These are phyloP conservation scores for Saccharum officinarum DNA, from an alignment of 176 grass and related monocot genomes.

Conservation along the genomic window DNA sequence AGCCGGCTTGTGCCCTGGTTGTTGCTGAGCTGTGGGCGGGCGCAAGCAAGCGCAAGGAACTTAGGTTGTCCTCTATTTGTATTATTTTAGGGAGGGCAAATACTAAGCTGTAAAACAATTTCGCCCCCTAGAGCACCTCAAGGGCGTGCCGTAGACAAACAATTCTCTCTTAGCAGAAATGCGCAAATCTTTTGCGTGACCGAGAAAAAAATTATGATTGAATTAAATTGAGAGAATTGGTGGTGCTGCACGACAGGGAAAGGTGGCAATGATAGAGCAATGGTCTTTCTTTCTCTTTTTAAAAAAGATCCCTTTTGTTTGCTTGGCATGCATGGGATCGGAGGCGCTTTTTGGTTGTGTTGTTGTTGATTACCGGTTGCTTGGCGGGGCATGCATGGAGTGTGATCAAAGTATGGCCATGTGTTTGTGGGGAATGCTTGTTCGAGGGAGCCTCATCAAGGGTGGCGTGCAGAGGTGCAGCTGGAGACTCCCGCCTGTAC, in stretches of 20 bases:
- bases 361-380: slow-evolving; percentile 31
- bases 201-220: not conserved
- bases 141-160: too few species aligned
- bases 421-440: not conserved
- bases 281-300: not conserved
- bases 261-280: slow-evolving; percentile 24
- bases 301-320: not conserved
- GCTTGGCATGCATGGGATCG: not conserved
- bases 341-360: not conserved
- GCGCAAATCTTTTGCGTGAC: too few species aligned
- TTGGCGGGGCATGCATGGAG: not conserved
- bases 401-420: slow-evolving; percentile 22
- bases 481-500: too few species aligned
- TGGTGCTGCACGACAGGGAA: not conserved
- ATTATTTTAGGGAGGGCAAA: too few species aligned
- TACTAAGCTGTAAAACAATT: too few species aligned
- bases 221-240: not conserved
- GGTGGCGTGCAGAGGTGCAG: not conserved
- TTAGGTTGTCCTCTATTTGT: too few species aligned
- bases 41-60: too few species aligned
- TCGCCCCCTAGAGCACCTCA: too few species aligned
- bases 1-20: too few species aligned
- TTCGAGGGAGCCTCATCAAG: not conserved
- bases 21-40: too few species aligned
- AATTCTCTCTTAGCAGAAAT: too few species aligned